Base-by-base conservation (phyloP, 441 rosid species). In the Geranium incanum region DNA sequence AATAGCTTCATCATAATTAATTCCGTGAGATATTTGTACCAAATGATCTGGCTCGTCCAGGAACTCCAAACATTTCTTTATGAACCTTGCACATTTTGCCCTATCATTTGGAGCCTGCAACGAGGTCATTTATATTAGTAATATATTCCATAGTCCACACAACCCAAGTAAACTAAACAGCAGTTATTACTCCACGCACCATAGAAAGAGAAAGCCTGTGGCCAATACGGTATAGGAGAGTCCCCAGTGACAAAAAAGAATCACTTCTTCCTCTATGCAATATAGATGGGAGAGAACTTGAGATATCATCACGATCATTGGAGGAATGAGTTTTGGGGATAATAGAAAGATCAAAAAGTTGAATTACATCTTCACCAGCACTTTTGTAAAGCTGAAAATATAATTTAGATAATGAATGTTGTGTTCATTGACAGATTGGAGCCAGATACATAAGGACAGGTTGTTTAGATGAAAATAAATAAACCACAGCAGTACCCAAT, bases 331-430 rank as follows among this genome's bases (percentile, higher is more conserved):
- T 86, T 79, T 87, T 88, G 21, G 98, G 90, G 71, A 93, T 87
- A 67, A 85, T 85, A 81, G 96, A 87, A 67, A 91, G 86, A 87
- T 91, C 97, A 86, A 89, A 94, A 67, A 91, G 96, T 78, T 90
- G 97, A 83, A 94, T 89, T 72, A 85, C 89, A 75, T 90, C 98
- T 81, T 91, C 98, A 33, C 96, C 96, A 23, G 98, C 87, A 70
- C 90, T 86, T 86, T 91, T 93, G 81, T 91, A 87, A 38, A 94
- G 92, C 98, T 94, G 92, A 33, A 76, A 48, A 71, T 15, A 68
- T 21, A 72, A 70, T 39, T 33, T 73, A 76, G 38, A 77, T 19
- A 62, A 66, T 55, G 68, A 62, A 62, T 68, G 66, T 28, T 70
- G 39, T 36, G 39, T 12, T 72, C 6, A 37, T 38, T 37, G 50